phyloP scores from a whole-genome alignment of 768 basidiomycete species.

The Termitomyces sp. region DNA sequence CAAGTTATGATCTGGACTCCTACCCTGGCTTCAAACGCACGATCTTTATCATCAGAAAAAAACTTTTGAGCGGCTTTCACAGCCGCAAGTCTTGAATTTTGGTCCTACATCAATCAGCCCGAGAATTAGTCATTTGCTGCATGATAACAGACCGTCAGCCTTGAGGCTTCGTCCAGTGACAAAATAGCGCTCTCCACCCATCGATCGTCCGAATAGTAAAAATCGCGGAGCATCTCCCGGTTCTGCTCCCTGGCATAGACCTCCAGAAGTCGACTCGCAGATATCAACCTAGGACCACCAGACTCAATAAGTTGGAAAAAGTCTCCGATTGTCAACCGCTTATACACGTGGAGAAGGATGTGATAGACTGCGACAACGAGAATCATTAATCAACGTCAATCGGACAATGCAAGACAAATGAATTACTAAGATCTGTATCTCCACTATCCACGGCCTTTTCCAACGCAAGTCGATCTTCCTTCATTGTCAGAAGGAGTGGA shows the following conservation, averaged over 20 bases:
- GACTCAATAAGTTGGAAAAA: conserved; percentile 97
- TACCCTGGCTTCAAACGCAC: conserved; percentile 87
- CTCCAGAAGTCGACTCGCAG: conserved; percentile 79
- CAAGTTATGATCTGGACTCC: neutral
- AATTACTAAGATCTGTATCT: conserved; percentile 85
- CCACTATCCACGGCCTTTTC: conserved; percentile 91
- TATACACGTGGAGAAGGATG: conserved; percentile 85
- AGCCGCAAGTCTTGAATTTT: conserved; percentile 61
- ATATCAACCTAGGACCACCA: conserved; percentile 68
- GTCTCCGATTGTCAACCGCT: conserved; percentile 77
- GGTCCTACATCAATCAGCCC: conserved; percentile 50
- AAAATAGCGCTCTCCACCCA: conserved; percentile 91
- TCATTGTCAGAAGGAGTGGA: conserved; percentile 89
- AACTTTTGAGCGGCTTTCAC: conserved; percentile 87
- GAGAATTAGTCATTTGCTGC: neutral
- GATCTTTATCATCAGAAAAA: conserved; percentile 93
- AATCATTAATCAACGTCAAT: neutral
- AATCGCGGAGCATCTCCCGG: conserved; percentile 88
- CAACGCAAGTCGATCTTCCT: conserved; percentile 86
- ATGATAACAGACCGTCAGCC: conserved; percentile 47
- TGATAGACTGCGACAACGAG: conserved; percentile 70
- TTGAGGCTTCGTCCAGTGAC: conserved; percentile 76
- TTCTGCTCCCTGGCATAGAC: conserved; percentile 91
- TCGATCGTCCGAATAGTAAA: conserved; percentile 97
- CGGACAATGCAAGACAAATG: conserved; percentile 17